Evolutionary conservation across 768 basidiomycete species (phyloP).

Genomic region (Lactarius evosmus): DNA sequence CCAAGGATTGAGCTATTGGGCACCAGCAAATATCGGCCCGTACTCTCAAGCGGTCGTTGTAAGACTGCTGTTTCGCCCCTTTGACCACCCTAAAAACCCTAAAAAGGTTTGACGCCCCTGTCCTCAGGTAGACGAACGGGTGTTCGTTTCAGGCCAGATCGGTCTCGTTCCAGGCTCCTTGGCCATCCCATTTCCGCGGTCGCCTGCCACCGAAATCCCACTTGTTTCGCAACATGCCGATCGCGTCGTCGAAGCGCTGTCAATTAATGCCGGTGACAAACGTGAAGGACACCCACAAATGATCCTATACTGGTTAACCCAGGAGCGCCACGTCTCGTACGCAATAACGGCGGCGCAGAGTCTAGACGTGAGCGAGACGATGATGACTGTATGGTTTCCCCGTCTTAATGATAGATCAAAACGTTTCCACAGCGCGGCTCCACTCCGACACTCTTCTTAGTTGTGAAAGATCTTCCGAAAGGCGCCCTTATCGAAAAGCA

Average conservation of each 20-base stretch:
- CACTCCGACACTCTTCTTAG: conserved; percentile 53
- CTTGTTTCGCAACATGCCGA: conserved; percentile 77
- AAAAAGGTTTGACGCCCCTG: not conserved
- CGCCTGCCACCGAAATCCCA: conserved; percentile 61
- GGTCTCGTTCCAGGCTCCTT: conserved; percentile 78
- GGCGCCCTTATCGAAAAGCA: conserved; percentile 75
- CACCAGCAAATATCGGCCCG: conserved; percentile 97
- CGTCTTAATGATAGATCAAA: not conserved
- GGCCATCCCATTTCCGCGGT: conserved; percentile 57
- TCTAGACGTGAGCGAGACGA: conserved; percentile 13
- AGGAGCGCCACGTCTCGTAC: conserved; percentile 38
- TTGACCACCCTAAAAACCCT: not conserved
- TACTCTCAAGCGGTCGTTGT: conserved; percentile 93
- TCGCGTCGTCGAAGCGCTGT: conserved; percentile 61
- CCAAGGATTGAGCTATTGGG: conserved; percentile 97
- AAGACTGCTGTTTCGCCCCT: conserved; percentile 31
- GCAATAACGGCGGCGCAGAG: conserved; percentile 42
- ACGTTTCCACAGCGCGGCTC: conserved; percentile 25
- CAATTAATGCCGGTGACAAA: conserved; percentile 48
- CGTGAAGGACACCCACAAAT: conserved; percentile 65
- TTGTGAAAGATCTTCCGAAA: conserved; percentile 65
- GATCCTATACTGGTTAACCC: conserved; percentile 70
- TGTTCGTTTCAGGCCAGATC: conserved; percentile 96
- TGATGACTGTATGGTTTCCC: not conserved
- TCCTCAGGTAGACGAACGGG: conserved; percentile 61